A percentile compares a stretch with the other conserved stretches of the same genome.
Conservation (phyloP, 2,329 filamentous ascomycete genomes). For the Proliferodiscus dingleyae region DNA sequence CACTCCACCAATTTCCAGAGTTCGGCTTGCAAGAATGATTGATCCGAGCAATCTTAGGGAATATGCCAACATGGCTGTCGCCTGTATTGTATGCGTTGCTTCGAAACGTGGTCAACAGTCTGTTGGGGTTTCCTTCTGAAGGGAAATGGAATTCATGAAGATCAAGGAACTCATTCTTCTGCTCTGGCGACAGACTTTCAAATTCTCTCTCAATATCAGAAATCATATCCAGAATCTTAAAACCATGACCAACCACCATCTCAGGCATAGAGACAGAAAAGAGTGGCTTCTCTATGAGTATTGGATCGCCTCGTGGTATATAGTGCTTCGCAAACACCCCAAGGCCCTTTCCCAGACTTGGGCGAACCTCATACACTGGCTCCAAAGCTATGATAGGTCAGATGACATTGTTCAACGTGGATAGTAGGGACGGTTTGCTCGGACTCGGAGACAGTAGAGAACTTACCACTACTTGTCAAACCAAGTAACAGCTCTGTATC, state of each 20-base stretch:
- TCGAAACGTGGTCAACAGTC: constrained; percentile 20
- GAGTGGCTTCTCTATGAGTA: constrained; percentile 37
- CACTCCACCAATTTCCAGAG: constrained; percentile 35
- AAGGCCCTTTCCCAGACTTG: constrained; percentile 36
- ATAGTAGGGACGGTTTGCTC: not conserved
- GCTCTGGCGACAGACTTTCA: constrained; percentile 3
- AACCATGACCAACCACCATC: constrained; percentile 29
- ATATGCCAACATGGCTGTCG: constrained; percentile 33
- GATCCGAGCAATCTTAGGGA: constrained; percentile 33
- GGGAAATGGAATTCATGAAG: constrained; percentile 18
- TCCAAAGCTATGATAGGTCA: not conserved
- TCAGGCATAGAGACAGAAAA: constrained; percentile 28
- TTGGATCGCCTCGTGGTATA: constrained; percentile 35
- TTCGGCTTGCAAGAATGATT: constrained; percentile 37
- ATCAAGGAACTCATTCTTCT: constrained; percentile 12
- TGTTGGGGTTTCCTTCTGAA: constrained; percentile 24
- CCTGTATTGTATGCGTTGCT: constrained; percentile 20
- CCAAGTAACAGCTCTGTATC: not conserved
- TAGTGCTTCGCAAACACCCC: constrained; percentile 36
- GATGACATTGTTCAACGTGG: not conserved
- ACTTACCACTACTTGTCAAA: not conserved
- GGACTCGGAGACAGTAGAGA: not conserved
- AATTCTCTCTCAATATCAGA: constrained; percentile 27
- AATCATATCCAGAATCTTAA: constrained; percentile 32
- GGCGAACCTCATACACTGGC: constrained; percentile 24